Conservation (phyloP, 108 stramenopile species). For the Craspedostauros australis region DNA sequence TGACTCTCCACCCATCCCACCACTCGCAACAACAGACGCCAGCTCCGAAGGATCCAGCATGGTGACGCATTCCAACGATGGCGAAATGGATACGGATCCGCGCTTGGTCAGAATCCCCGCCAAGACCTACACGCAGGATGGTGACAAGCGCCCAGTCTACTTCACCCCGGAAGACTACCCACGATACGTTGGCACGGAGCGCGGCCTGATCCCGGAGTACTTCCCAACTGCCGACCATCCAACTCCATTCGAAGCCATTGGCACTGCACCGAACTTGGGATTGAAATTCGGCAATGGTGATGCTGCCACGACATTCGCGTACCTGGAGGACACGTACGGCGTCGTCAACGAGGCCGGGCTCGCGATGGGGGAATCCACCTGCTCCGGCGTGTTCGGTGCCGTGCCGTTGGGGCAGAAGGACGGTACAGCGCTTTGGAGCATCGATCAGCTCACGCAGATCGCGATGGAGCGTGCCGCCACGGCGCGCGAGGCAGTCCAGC, state of each 20-base stretch:
- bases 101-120: slow-evolving; percentile 75
- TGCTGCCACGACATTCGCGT: slow-evolving; percentile 66
- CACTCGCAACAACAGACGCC: no score
- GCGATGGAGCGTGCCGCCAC: slow-evolving; percentile 71
- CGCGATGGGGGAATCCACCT: slow-evolving; percentile 79
- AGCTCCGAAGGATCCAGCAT: slow-evolving; percentile 32
- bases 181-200: slow-evolving; percentile 62
- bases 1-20: no score
- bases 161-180: slow-evolving; percentile 67
- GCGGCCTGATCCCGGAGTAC: slow-evolving; percentile 36
- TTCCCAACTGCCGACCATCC: slow-evolving; percentile 22
- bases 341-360: slow-evolving; percentile 77
- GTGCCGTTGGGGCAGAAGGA: slow-evolving; percentile 25
- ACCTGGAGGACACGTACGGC: slow-evolving; percentile 76
- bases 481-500: slow-evolving; percentile 61
- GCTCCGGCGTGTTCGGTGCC: slow-evolving; percentile 46
- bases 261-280: no score
- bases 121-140: slow-evolving; percentile 16
- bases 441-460: slow-evolving; percentile 62
- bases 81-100: slow-evolving; percentile 53
- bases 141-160: slow-evolving; percentile 41
- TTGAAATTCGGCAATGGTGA: no score
- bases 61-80: slow-evolving; percentile 42
- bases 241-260: slow-evolving; percentile 33
- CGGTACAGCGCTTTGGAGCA: slow-evolving; percentile 73